These are phyloP conservation scores for Rhodomyrtus tomentosa DNA, from an alignment of 345 rosid genomes.

Conservation along the genomic window DNA sequence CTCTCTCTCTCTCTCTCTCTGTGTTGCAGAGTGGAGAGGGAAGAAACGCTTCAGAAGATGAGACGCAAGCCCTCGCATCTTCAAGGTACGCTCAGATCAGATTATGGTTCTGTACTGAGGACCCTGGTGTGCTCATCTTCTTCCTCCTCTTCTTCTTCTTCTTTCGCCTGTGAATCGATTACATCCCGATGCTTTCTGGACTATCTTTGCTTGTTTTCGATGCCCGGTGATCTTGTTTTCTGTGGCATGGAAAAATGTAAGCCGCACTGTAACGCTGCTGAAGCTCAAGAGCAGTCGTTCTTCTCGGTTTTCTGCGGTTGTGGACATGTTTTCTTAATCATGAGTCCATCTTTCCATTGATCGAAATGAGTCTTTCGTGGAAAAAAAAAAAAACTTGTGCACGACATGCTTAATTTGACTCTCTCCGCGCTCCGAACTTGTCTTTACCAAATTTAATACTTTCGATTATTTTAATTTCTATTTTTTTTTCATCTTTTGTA, in stretches of 20 bases:
- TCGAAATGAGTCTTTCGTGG: neutral
- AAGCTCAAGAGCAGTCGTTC: neutral
- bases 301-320: neutral
- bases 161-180: neutral
- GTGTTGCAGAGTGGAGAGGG: neutral
- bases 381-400: neutral
- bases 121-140: neutral
- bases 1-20: neutral
- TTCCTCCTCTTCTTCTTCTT: neutral
- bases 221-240: neutral
- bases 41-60: slow-evolving; percentile 23
- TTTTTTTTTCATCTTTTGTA: neutral
- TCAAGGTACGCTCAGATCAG: slow-evolving; percentile 19
- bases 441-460: neutral
- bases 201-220: neutral
- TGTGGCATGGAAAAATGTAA: neutral
- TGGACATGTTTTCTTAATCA: neutral
- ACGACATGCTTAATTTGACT: neutral
- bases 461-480: neutral
- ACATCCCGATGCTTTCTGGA: neutral
- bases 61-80: slow-evolving; percentile 18
- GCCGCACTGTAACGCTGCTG: neutral
- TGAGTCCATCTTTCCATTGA: neutral
- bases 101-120: neutral
- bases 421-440: neutral